These are phyloP conservation scores for Fusarium sp. DNA, from an alignment of 2,329 filamentous ascomycete species.

Conservation along the genomic window DNA sequence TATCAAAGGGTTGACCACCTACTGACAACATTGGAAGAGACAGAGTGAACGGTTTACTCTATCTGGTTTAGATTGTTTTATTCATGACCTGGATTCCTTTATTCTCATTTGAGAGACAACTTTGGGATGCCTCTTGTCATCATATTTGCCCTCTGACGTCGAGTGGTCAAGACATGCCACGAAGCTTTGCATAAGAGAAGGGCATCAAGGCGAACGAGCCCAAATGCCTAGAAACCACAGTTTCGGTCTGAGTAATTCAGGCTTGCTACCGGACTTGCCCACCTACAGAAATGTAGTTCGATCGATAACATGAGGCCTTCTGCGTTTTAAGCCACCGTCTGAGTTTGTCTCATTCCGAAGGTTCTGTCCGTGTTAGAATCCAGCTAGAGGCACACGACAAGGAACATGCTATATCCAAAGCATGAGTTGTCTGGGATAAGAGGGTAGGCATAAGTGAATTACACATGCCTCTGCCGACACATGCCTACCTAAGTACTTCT, in stretches of 20 bases:
- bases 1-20: neutral
- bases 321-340: slow-evolving; percentile 32
- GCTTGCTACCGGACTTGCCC: slow-evolving; percentile 18
- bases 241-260: slow-evolving; percentile 19
- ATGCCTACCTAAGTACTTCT: neutral
- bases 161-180: slow-evolving; percentile 43
- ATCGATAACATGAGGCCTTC: slow-evolving; percentile 32
- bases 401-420: slow-evolving; percentile 18
- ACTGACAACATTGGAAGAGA: neutral
- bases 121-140: neutral
- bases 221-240: slow-evolving; percentile 28
- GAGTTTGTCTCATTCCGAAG: slow-evolving; percentile 23
- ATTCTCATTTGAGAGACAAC: neutral
- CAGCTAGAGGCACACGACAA: slow-evolving; percentile 20
- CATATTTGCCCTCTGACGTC: neutral
- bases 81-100: neutral
- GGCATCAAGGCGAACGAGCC: slow-evolving; percentile 28
- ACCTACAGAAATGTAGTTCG: slow-evolving; percentile 7
- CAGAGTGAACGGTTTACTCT: neutral
- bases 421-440: slow-evolving; percentile 26
- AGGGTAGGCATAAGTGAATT: neutral
- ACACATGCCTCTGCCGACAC: neutral
- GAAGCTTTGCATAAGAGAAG: slow-evolving; percentile 46
- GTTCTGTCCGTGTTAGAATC: slow-evolving; percentile 20
- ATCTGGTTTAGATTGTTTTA: neutral